A percentile compares a stretch with the other conserved stretches of the same genome.
phyloP scores from a whole-genome alignment of 1,284 basidiomycete species.

The Ceratobasidium sp. region DNA sequence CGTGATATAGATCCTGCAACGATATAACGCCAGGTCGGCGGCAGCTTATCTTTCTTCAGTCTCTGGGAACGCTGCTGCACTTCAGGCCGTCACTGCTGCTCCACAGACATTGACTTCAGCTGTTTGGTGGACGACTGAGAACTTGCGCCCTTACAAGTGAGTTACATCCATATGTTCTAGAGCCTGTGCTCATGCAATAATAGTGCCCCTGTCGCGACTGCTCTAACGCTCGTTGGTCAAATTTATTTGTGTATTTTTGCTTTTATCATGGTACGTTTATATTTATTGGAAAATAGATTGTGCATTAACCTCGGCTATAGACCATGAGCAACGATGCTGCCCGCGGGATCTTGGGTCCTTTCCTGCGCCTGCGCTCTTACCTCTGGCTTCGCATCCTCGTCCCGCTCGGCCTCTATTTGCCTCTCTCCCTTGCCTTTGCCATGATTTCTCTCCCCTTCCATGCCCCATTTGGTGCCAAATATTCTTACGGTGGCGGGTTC shows the following conservation, averaged over 20 bases:
- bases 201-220: slow-evolving; percentile 52
- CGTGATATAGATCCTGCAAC: not conserved
- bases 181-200: not conserved
- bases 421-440: slow-evolving; percentile 50
- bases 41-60: slow-evolving; percentile 7
- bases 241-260: slow-evolving; percentile 54
- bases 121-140: slow-evolving; percentile 48
- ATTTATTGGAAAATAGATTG: not conserved
- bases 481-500: slow-evolving; percentile 53
- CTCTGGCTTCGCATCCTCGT: slow-evolving; percentile 48
- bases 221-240: slow-evolving; percentile 54
- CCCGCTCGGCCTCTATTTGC: slow-evolving; percentile 49
- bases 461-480: slow-evolving; percentile 46
- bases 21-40: slow-evolving; percentile 19
- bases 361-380: slow-evolving; percentile 49
- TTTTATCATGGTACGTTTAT: not conserved
- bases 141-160: slow-evolving; percentile 53
- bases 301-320: not conserved
- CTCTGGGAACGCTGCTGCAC: slow-evolving; percentile 48
- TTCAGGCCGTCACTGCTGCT: slow-evolving; percentile 48
- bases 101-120: slow-evolving; percentile 52
- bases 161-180: not conserved
- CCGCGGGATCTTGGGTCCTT: slow-evolving; percentile 52
- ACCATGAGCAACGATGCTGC: slow-evolving; percentile 38
- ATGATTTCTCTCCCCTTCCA: slow-evolving; percentile 53